These are phyloP conservation scores for Lentinula raphanica DNA, from an alignment of 768 basidiomycete genomes.

Conservation along the genomic window DNA sequence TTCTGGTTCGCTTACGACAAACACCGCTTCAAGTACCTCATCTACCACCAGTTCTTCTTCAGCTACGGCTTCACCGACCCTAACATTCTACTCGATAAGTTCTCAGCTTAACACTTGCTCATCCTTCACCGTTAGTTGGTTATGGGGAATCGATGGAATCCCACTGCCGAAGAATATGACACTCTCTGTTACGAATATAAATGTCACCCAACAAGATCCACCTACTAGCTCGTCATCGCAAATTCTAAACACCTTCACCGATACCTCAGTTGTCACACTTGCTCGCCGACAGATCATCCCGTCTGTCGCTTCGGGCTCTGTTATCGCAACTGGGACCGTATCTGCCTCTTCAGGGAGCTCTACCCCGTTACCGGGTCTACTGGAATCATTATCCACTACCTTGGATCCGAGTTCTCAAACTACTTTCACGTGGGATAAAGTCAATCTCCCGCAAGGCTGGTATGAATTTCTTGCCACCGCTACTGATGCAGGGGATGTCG, in stretches of 20 bases:
- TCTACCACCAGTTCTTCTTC: not conserved
- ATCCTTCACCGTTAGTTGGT: not conserved
- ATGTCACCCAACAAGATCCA: not conserved
- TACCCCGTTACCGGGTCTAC: not conserved
- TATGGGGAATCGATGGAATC: not conserved
- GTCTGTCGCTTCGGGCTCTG: not conserved
- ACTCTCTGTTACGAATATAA: constrained; percentile 3
- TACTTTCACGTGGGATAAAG: not conserved
- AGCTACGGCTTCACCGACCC: not conserved
- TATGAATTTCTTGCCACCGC: not conserved
- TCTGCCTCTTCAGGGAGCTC: not conserved
- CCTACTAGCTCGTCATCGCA: not conserved
- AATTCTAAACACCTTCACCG: not conserved
- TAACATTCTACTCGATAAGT: not conserved
- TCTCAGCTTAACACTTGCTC: not conserved
- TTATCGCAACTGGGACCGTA: not conserved
- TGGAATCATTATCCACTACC: constrained; percentile 1
- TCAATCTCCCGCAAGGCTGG: constrained; percentile 1
- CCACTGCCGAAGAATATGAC: not conserved
- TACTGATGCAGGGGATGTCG: not conserved
- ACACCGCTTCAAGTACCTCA: not conserved
- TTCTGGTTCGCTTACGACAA: not conserved
- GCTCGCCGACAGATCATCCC: not conserved
- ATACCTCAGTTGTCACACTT: not conserved
- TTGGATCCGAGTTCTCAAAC: not conserved